A percentile compares a stretch with the other conserved stretches of the same genome.
Evolutionary conservation across 768 basidiomycete species (phyloP).

Genomic region (Tremella fuciformis): DNA sequence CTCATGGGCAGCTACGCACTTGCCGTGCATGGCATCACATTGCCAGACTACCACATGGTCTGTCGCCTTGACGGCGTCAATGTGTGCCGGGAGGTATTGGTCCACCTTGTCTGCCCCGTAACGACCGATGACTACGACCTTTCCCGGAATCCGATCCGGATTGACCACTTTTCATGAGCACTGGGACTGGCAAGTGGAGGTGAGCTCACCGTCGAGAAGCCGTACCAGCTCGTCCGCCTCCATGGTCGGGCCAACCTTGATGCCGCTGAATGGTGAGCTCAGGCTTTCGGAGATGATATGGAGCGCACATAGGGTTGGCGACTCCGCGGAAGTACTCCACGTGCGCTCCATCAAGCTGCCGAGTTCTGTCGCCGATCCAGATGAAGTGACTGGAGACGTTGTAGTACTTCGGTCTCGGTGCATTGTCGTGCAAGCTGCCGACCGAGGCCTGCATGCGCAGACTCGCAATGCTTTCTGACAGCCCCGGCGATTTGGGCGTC

Average conservation of each 20-base stretch:
- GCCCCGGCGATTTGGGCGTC: slow-evolving; percentile 12
- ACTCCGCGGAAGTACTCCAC: slow-evolving; percentile 62
- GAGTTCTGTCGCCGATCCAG: slow-evolving; percentile 95
- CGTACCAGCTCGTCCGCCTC: slow-evolving; percentile 68
- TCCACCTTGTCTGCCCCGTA: slow-evolving; percentile 89
- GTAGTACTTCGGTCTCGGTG: slow-evolving; percentile 60
- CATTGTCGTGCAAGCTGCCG: neutral
- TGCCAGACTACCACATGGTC: slow-evolving; percentile 89
- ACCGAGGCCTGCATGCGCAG: neutral
- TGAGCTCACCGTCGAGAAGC: slow-evolving; percentile 65
- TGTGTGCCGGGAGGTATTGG: slow-evolving; percentile 71
- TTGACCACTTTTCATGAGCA: slow-evolving; percentile 67
- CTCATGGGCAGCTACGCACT: slow-evolving; percentile 60
- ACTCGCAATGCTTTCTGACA: slow-evolving; percentile 8
- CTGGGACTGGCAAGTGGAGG: neutral
- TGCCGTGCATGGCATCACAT: slow-evolving; percentile 98
- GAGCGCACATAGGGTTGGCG: slow-evolving; percentile 47
- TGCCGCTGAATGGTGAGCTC: slow-evolving; percentile 56
- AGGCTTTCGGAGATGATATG: neutral
- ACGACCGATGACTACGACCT: slow-evolving; percentile 84
- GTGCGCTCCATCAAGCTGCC: slow-evolving; percentile 87
- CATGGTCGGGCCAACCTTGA: slow-evolving; percentile 95
- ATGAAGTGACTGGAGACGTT: slow-evolving; percentile 92
- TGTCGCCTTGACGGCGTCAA: slow-evolving; percentile 71
- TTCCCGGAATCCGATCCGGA: slow-evolving; percentile 73